Percentiles rank a stretch among this genome's conserved stretches.
phyloP scores from a whole-genome alignment of 371 early-diverging fungal species.

The Choanephora cucurbitarum region DNA sequence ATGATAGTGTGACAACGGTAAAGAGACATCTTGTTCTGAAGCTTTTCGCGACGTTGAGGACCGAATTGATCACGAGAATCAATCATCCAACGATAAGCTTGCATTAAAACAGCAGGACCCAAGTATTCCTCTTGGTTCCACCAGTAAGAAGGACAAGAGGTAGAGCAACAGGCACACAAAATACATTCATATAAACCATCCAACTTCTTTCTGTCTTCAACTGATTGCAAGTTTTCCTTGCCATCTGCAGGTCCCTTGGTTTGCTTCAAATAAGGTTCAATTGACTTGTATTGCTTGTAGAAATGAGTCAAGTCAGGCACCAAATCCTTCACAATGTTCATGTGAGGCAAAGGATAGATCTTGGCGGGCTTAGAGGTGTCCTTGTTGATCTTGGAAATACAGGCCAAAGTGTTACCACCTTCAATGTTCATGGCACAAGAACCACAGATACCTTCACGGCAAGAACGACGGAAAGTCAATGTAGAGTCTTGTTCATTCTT shows the following conservation, averaged over 20 bases:
- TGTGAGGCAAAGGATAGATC: slow-evolving; percentile 97
- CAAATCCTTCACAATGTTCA: slow-evolving; percentile 86
- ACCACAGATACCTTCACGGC: slow-evolving; percentile 89
- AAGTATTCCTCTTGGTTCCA: slow-evolving; percentile 95
- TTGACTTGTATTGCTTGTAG: slow-evolving; percentile 95
- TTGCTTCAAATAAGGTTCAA: slow-evolving; percentile 94
- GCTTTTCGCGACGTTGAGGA: slow-evolving; percentile 80
- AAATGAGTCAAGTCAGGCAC: slow-evolving; percentile 94
- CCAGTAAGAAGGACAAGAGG: slow-evolving; percentile 97
- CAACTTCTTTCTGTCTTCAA: slow-evolving; percentile 93
- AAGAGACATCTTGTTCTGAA: slow-evolving; percentile 94
- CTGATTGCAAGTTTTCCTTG: slow-evolving; percentile 88
- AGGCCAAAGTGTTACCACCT: slow-evolving; percentile 94
- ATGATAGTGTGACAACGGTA: slow-evolving; percentile 99
- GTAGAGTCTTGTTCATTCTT: slow-evolving; percentile 95
- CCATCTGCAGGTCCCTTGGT: slow-evolving; percentile 66
- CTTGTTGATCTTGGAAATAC: slow-evolving; percentile 84
- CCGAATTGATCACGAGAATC: slow-evolving; percentile 95
- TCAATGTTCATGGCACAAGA: slow-evolving; percentile 98
- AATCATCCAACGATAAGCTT: slow-evolving; percentile 98
- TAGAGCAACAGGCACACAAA: slow-evolving; percentile 97
- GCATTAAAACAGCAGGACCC: slow-evolving; percentile 95
- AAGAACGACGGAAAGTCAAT: slow-evolving; percentile 86
- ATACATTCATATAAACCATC: slow-evolving; percentile 98
- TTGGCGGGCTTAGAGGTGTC: slow-evolving; percentile 67